Base-by-base conservation (phyloP, 2,329 filamentous ascomycete genomes). In the Epichloe gansuensis region DNA sequence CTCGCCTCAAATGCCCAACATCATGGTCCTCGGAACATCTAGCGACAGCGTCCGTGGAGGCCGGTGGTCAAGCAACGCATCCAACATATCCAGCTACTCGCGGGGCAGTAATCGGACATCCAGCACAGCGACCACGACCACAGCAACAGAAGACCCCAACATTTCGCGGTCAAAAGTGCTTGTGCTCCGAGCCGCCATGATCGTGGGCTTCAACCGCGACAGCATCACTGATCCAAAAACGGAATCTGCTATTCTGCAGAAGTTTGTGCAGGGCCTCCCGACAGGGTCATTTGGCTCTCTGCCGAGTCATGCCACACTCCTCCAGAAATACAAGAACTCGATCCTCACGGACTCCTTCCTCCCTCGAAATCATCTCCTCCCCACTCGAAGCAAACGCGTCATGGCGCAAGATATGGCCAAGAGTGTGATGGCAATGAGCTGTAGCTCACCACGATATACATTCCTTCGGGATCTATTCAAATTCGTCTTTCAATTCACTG, bases 391-490 rank as follows among this genome's bases (percentile, higher is more conserved):
- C 52, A 86, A 75, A 58, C 75, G 79, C 9, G 75, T 86, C 5
- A 76, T 74, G 3, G 86, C 88, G 0, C 69, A 75, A n/a, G 90
- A 96, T 59, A 81, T 94, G 56, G 87, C 86, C 38, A 85, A 84
- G 66, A 88, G 87, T 48, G 85, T 95, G 6, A 75, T 78, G 50
- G 85, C 84, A 74, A 87, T 95, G 79, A 79, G 80, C 50, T 75
- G 81, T 53, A 82, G 80, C 39, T 76, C 77, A 31, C 62, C 67
- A 53, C 82, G 90, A 60, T 93, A 93, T 67, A 74, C 74, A 8
- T 96, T 91, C 75, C 71, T 96, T 57, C 76, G 82, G 48, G 90
- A 95, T 61, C 73, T 96, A 13, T 96, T 88, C 70, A 79, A 81
- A 51, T 75, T 91, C 42, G 89, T 95, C 3, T 95, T 94, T 66